These are phyloP conservation scores for Aureobasidium lini DNA, from an alignment of 2,329 filamentous ascomycete genomes.

Conservation along the genomic window DNA sequence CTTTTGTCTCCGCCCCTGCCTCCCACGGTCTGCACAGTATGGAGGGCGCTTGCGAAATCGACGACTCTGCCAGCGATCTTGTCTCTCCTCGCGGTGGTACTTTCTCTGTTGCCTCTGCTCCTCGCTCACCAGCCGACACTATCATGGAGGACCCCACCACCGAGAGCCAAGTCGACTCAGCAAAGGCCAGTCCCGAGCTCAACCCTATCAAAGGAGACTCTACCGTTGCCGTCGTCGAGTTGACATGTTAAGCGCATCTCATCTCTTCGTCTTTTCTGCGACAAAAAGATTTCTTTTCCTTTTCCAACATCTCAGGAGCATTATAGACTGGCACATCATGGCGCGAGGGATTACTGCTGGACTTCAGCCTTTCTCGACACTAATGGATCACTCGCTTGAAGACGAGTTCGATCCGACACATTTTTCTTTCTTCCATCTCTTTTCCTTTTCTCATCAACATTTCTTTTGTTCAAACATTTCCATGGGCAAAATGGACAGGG, in stretches of 20 bases:
- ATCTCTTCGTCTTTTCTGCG: background rate
- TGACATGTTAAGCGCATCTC: background rate
- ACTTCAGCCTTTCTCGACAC: slow-evolving; percentile 4
- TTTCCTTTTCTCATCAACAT: background rate
- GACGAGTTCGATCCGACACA: background rate
- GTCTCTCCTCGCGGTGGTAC: slow-evolving; percentile 3
- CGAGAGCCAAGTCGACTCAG: slow-evolving; percentile 6
- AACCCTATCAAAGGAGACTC: background rate
- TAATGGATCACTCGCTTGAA: slow-evolving; percentile 4
- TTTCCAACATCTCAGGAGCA: background rate
- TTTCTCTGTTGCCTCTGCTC: background rate
- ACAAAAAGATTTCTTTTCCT: background rate
- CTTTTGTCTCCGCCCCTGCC: background rate
- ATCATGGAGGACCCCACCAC: background rate
- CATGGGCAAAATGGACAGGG: background rate
- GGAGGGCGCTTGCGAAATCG: slow-evolving; percentile 11
- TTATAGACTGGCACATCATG: slow-evolving; percentile 2
- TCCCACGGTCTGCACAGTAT: slow-evolving; percentile 1
- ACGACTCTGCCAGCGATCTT: background rate
- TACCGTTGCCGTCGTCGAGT: background rate
- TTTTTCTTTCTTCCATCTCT: background rate
- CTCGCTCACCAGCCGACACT: slow-evolving; percentile 7
- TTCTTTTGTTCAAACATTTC: background rate
- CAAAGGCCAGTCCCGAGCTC: slow-evolving; percentile 10
- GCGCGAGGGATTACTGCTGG: slow-evolving; percentile 6